Base-by-base conservation (phyloP, 306 rosid genomes). In the Sicyos edulis region DNA sequence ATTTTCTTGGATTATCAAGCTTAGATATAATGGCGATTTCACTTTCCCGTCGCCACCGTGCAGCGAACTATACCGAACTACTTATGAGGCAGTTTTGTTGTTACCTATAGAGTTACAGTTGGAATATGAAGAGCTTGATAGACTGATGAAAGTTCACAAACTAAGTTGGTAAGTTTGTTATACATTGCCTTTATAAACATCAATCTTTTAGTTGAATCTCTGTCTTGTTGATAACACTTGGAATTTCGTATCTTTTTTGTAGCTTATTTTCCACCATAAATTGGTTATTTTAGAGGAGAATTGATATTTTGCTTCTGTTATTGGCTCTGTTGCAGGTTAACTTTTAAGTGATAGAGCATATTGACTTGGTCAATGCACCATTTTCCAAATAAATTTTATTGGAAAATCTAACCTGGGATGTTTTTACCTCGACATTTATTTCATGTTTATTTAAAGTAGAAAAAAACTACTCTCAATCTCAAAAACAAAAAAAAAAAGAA, bases 1-100 rank as follows among this genome's bases (percentile, higher is more conserved):
- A 82, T 87, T 52, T 95, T 89, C 84, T 82, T 89, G 56, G 97
- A 95, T 78, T 91, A 82, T 37, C 86, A 84, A 78, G 97, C 95
- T 8, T 69, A 69, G 45, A 50, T 69, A 69, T 16, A 51, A 68
- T 0, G 52, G 72, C 7, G n/a, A 13, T 5, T 10, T 45, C 37
- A 5, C 22, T 47, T 47, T 21, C 12, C 45, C 4, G 8, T 47
- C 11, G 13, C 12, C 6, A 19, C 40, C 32, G 11, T 44, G 21
- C 11, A 45, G 32, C 19, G 34, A 66, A 45, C 20, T 66, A 66
- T 66, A 69, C 58, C 14, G 22, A 9, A 24, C 21, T 11, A 14
- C 57, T 9, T 16, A 20, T 50, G 2, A 49, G 58, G 58, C 58
- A 69, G 73, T 69, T 69, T 69, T 69, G 73, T 69, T 29, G 53